Percentiles rank a stretch among this genome's conserved stretches.
Evolutionary conservation across 768 basidiomycete species (phyloP).

Genomic region (Suillus clintonianus): DNA sequence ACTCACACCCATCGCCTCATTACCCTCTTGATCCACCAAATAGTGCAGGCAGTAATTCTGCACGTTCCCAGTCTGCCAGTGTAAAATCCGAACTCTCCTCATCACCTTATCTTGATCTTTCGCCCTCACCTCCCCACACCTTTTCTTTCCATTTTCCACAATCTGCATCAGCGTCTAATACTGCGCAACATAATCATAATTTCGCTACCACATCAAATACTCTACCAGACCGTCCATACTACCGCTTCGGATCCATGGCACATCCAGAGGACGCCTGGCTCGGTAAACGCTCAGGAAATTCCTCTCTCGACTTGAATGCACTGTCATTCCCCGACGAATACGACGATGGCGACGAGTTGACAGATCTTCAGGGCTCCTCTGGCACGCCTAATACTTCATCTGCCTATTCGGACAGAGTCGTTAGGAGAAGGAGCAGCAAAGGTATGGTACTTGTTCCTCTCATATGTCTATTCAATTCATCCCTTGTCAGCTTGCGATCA

Average conservation of each 20-base stretch:
- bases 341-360: constrained; percentile 58
- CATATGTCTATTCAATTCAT: background rate
- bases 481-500: constrained; percentile 72
- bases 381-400: constrained; percentile 15
- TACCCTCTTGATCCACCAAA: constrained; percentile 1
- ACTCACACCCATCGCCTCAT: constrained; percentile 8
- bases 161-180: background rate
- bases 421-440: constrained; percentile 78
- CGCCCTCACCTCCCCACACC: constrained; percentile 17
- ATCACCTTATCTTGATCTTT: constrained; percentile 21
- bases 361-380: constrained; percentile 38
- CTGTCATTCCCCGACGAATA: constrained; percentile 63
- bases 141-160: constrained; percentile 27
- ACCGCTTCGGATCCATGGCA: constrained; percentile 30
- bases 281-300: constrained; percentile 15
- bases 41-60: constrained; percentile 4
- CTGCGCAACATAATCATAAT: background rate
- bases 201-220: background rate
- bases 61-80: constrained; percentile 12
- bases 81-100: constrained; percentile 32
- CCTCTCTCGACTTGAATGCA: constrained; percentile 26
- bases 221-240: constrained; percentile 8
- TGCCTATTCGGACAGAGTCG: constrained; percentile 44
- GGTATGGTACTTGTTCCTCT: constrained; percentile 36
- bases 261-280: constrained; percentile 26